These are phyloP conservation scores for Arthrinium phaeospermum DNA, from an alignment of 2,329 filamentous ascomycete genomes.

Conservation along the genomic window DNA sequence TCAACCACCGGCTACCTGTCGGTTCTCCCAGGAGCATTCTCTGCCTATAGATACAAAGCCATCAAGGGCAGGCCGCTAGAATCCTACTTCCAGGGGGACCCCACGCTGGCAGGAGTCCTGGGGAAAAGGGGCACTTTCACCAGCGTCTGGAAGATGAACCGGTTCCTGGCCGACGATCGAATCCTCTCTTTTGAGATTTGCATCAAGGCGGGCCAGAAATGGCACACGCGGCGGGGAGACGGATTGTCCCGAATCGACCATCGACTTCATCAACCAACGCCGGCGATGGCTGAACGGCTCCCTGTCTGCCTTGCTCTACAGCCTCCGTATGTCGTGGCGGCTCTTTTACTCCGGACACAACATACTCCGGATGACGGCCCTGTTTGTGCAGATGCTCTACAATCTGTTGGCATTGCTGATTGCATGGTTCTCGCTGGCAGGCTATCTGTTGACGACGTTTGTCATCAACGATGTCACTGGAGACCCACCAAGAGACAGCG, in stretches of 20 bases:
- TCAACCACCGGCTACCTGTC: conserved; percentile 94
- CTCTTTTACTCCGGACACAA: conserved; percentile 98
- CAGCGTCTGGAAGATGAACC: conserved; percentile 99
- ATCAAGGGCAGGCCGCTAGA: conserved; percentile 96
- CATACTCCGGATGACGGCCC: conserved; percentile 93
- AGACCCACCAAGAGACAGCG: too few species aligned
- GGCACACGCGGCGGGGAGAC: conserved; percentile 98
- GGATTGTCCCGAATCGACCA: conserved; percentile 90
- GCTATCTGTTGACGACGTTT: conserved; percentile 91
- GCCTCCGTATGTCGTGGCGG: conserved; percentile 86
- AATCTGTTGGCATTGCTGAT: conserved; percentile 68
- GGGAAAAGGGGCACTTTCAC: conserved; percentile 98
- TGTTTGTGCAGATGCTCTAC: conserved; percentile 91
- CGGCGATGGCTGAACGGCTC: conserved; percentile 97
- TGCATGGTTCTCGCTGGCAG: conserved; percentile 83
- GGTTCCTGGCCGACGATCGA: conserved; percentile 99
- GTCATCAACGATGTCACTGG: conserved; percentile 84
- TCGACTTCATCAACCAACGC: conserved; percentile 94
- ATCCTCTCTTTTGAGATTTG: conserved; percentile 98
- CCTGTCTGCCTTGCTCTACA: conserved; percentile 92
- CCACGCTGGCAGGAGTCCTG: conserved; percentile 76
- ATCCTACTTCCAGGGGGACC: conserved; percentile 98
- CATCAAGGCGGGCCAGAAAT: conserved; percentile 95
- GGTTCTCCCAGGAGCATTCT: conserved; percentile 97
- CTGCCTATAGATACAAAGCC: conserved; percentile 90